Evolutionary conservation across 2,329 filamentous ascomycete genomes (phyloP), one percentile per base, ranked within the genome.

Genomic region (Diaporthe ampelina): DNA sequence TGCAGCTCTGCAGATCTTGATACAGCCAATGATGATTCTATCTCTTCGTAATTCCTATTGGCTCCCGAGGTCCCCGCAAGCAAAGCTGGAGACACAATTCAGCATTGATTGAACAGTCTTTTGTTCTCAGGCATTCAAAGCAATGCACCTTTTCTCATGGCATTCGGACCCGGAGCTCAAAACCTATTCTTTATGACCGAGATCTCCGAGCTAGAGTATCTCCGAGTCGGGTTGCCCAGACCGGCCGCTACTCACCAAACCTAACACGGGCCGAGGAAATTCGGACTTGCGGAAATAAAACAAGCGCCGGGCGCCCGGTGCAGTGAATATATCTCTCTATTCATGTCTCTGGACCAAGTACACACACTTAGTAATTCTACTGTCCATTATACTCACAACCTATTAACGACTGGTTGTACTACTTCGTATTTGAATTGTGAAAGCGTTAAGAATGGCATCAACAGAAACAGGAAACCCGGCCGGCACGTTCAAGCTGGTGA

Each of bases 401-500:
- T 54, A 19, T 37, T 19, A 17, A 19, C 9, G 0, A 13, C 7
- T 15, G 1, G 26, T n/a, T 17, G 15, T 19, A 29, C 17, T 13
- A 6, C 3, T 11, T 40, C 32, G 15, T 40, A 24, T 29, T 24
- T 9, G 24, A 7, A 21, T 24, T 21, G 29, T n/a, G 59, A 24
- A 77, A 77, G 76, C 32, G 80, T 35, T 19, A 32, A 21, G 56
- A 19, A 78, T 78, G 77, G 40, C 81, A 45, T 11, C 48, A 17
- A 54, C 48, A 21, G 32, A 15, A 68, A 52, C 43, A 4, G 32
- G 29, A 73, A 57, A 67, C 84, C 54, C 26, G 52, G 54, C 87
- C 19, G 90, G 90, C 24, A 90, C 90, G 4, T 93, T 87, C 83
- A 88, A 85, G 78, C 87, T 94, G 17, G 88, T 93, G 40, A 94